Base-by-base conservation (phyloP, 495 filamentous ascomycete genomes). In the Aspergillus affinis region DNA sequence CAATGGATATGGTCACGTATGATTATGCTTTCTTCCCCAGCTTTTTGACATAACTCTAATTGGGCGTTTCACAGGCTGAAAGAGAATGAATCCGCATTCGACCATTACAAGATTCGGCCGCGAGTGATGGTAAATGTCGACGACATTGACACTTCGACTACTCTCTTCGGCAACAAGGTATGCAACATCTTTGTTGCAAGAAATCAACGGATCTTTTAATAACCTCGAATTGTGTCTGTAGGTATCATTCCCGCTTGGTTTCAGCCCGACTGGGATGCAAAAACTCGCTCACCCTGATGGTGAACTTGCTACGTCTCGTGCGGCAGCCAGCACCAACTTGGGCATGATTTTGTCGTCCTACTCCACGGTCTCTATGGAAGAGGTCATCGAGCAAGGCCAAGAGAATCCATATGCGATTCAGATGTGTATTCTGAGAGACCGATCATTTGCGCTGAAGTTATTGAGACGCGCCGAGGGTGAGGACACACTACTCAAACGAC, bases 341-440 rank as follows among this genome's bases (percentile, higher is more conserved):
- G 61, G 66, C 15, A 80, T 85, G 77, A 75, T 71, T 1, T 62
- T 49, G 6, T 49, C 47, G 3, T 20, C 47, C 17, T 49, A 49
- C 47, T 49, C 47, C 1, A 49, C 47, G 18, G 47, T 86, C 30
- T 81, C 79, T 0, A 65, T 84, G n/a, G 79, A 81, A 59, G 78
- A 83, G 21, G 79, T 86, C 2, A 68, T 69, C 17, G 62, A 63
- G 9, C 56, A 70, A 32, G 65, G 69, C 18, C 58, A 55, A 4
- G 71, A 63, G 3, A 70, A 72, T 36, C 64, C 75, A 9, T 75
- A 78, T 54, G 75, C 72, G 21, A 46, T 83, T 53, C 92, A 97
- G 74, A 81, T 97, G 0, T 95, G 94, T 76, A 90, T 96, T 57
- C 93, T 95, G 75, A 90, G 91, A 67, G 85, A 97, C 77, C 84